A percentile compares a stretch with the other conserved stretches of the same genome.
These are phyloP conservation scores for Setaria italica DNA, from an alignment of 202 grass and related monocot species.

Conservation along the genomic window DNA sequence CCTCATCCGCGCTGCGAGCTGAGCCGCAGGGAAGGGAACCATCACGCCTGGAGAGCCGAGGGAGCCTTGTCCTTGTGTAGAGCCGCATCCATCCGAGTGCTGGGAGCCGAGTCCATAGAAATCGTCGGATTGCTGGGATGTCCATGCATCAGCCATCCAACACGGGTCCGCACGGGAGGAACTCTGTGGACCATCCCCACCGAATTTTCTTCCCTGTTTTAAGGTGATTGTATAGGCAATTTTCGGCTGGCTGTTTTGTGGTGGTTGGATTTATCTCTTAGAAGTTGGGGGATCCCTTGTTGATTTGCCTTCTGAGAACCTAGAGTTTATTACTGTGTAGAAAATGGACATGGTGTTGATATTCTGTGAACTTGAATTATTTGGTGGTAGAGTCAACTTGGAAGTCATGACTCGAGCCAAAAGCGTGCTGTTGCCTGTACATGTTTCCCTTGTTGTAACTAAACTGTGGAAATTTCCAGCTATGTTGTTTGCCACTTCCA, in stretches of 20 bases:
- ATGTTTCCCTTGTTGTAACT: background rate
- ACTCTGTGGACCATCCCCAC: no score
- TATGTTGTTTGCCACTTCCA: conserved; percentile 10
- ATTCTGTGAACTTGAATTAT: background rate
- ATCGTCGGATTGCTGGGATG: no score
- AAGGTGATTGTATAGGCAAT: background rate
- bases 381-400: conserved; percentile 22
- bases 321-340: conserved; percentile 1
- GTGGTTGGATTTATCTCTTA: background rate
- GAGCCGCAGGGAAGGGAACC: no score
- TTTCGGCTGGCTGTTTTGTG: background rate
- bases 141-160: no score
- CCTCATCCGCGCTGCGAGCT: no score
- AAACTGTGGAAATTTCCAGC: conserved; percentile 1
- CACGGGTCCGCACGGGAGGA: no score
- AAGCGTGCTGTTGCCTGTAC: background rate
- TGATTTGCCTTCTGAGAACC: background rate
- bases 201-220: no score
- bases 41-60: no score
- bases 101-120: no score
- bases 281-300: background rate
- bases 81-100: no score
- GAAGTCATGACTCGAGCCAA: background rate
- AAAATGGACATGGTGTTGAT: background rate
- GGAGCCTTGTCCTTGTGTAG: no score